These are phyloP conservation scores for Vanilla planifolia DNA, from an alignment of 106 monocot genomes.

Conservation along the genomic window DNA sequence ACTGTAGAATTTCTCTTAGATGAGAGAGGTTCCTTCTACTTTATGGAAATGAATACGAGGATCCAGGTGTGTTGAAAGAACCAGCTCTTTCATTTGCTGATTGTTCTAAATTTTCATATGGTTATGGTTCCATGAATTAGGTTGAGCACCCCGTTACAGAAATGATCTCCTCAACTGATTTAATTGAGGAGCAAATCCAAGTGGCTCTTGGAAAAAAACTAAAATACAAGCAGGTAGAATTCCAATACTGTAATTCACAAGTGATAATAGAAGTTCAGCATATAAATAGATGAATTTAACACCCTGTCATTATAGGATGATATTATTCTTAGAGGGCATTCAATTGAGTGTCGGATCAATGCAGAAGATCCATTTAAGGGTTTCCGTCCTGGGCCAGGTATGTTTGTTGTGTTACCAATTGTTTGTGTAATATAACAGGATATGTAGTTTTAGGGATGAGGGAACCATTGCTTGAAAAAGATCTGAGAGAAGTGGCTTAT, in stretches of 20 bases:
- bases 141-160: constrained; percentile 96
- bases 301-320: constrained; percentile 65
- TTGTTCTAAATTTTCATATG: not conserved
- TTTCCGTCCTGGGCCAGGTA: constrained; percentile 95
- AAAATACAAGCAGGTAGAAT: constrained; percentile 64
- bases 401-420: not conserved
- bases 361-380: constrained; percentile 97
- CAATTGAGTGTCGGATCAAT: constrained; percentile 95
- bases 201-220: constrained; percentile 88
- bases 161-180: constrained; percentile 95
- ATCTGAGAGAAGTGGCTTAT: too few species aligned
- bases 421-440: not conserved
- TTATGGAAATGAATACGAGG: constrained; percentile 99
- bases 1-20: constrained; percentile 94
- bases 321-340: constrained; percentile 95
- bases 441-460: too few species aligned
- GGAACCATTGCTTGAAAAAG: too few species aligned
- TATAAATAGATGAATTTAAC: too few species aligned
- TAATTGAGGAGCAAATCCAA: constrained; percentile 88
- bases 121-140: constrained; percentile 26
- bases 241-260: not conserved
- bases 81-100: too few species aligned
- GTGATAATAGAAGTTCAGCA: too few species aligned
- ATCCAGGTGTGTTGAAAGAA: constrained; percentile 84
- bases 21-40: constrained; percentile 84